Evolutionary conservation across 371 early-diverging fungal genomes (phyloP).

Genomic region (Syncephalastrum racemosum): DNA sequence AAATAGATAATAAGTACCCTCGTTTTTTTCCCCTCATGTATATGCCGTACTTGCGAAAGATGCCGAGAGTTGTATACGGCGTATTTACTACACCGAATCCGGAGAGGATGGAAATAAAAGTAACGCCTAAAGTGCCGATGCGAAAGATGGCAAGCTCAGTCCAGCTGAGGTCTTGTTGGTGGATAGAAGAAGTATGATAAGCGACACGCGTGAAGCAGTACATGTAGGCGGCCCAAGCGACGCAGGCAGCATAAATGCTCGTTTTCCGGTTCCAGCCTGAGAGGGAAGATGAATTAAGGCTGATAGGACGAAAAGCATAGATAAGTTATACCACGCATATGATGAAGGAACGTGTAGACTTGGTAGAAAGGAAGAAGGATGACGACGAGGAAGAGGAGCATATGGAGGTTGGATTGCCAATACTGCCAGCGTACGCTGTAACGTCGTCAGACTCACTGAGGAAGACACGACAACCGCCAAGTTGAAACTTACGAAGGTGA

Average conservation of each 20-base stretch:
- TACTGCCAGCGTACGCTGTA: conserved; percentile 66
- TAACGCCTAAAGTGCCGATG: conserved; percentile 86
- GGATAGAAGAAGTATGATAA: conserved; percentile 2
- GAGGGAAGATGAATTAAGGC: too few species aligned
- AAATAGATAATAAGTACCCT: background rate
- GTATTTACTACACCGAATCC: conserved; percentile 94
- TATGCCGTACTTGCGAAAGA: conserved; percentile 18
- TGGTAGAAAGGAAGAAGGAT: conserved; percentile 79
- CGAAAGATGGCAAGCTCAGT: conserved; percentile 77
- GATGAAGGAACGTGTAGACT: conserved; percentile 59
- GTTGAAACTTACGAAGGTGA: conserved; percentile 57
- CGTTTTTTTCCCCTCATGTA: background rate
- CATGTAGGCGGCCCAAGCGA: conserved; percentile 61
- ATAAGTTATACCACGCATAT: conserved; percentile 22
- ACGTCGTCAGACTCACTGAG: background rate
- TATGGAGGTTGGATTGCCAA: conserved; percentile 74
- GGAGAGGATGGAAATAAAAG: conserved; percentile 88
- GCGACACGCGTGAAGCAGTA: conserved; percentile 62
- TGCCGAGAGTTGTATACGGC: conserved; percentile 66
- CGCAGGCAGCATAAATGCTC: conserved; percentile 36
- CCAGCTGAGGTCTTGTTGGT: conserved; percentile 13
- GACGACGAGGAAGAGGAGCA: conserved; percentile 67
- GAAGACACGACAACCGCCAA: background rate
- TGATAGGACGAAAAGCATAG: too few species aligned
- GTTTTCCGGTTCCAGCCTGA: conserved; percentile 30